Conservation (phyloP, 192 early-diverging fungal species). For the Coemansia sp. region DNA sequence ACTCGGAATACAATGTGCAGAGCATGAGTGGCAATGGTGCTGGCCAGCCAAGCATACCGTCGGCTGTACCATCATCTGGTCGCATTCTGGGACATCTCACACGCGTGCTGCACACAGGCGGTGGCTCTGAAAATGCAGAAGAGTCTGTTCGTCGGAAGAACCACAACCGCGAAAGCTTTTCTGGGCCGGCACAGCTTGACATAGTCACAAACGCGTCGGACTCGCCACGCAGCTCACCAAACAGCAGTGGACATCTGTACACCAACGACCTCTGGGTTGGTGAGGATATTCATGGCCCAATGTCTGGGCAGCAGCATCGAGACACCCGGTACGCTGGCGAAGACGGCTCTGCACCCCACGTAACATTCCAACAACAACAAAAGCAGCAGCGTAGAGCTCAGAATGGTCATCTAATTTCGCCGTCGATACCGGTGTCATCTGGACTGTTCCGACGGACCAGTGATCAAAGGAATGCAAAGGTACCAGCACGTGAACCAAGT, state of each 20-base stretch:
- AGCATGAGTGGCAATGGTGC: neutral
- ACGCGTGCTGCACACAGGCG: neutral
- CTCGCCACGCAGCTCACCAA: constrained; percentile 26
- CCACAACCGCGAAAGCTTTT: constrained; percentile 47
- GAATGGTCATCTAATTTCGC: constrained; percentile 10
- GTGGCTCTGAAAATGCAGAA: neutral
- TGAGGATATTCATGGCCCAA: constrained; percentile 12
- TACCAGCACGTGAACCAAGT: constrained; percentile 2
- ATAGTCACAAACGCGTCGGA: constrained; percentile 35
- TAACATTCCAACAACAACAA: constrained; percentile 2
- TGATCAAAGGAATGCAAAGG: neutral
- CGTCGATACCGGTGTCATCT: constrained; percentile 28
- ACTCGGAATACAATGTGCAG: constrained; percentile 14
- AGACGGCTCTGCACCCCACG: neutral
- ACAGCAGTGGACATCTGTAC: constrained; percentile 24
- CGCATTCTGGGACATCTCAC: neutral
- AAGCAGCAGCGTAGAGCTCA: constrained; percentile 6
- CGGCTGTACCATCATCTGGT: neutral
- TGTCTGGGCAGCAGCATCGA: neutral
- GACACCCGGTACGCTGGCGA: neutral
- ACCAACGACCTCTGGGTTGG: constrained; percentile 25
- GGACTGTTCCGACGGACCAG: constrained; percentile 23
- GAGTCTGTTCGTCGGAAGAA: neutral
- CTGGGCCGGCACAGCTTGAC: constrained; percentile 42
- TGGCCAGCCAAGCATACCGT: neutral